Conservation (phyloP, 2,329 filamentous ascomycete species). For the Mariannaea elegans region DNA sequence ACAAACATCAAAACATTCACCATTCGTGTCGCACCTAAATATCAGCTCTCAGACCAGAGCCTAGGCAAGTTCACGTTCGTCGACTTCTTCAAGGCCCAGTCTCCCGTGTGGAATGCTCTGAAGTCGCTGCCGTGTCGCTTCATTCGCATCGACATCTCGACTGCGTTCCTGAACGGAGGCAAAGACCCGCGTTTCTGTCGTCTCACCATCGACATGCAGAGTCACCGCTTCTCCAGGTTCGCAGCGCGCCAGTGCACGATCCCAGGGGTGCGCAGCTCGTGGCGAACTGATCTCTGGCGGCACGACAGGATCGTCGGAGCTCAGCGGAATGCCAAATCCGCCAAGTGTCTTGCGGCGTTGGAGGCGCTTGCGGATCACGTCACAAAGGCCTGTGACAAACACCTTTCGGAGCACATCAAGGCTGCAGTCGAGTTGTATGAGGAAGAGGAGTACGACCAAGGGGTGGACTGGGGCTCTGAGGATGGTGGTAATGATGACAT, state of each 20-base stretch:
- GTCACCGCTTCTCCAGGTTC: slow-evolving; percentile 24
- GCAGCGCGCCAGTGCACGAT: slow-evolving; percentile 5
- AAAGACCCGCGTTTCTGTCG: neutral
- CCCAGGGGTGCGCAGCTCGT: neutral
- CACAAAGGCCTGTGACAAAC: neutral
- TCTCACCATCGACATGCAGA: slow-evolving; percentile 21
- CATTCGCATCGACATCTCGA: slow-evolving; percentile 48
- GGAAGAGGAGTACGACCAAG: neutral
- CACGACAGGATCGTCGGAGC: neutral
- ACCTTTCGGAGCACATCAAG: neutral
- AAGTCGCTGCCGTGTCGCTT: slow-evolving; percentile 46
- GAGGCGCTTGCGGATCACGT: neutral
- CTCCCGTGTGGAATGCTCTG: slow-evolving; percentile 44
- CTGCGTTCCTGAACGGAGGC: slow-evolving; percentile 28
- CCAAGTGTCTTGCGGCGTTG: neutral
- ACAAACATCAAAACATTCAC: slow-evolving; percentile 52
- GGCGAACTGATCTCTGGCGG: neutral
- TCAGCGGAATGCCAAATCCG: neutral
- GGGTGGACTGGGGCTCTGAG: neutral
- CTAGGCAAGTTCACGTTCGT: slow-evolving; percentile 32
- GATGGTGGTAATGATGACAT: neutral
- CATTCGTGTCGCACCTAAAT: slow-evolving; percentile 50
- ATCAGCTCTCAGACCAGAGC: neutral
- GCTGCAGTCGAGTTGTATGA: neutral
- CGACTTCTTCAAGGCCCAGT: slow-evolving; percentile 45